A percentile compares a stretch with the other conserved stretches of the same genome.
phyloP scores from a whole-genome alignment of 202 grass and related monocot species.

The Carex sylvatica region DNA sequence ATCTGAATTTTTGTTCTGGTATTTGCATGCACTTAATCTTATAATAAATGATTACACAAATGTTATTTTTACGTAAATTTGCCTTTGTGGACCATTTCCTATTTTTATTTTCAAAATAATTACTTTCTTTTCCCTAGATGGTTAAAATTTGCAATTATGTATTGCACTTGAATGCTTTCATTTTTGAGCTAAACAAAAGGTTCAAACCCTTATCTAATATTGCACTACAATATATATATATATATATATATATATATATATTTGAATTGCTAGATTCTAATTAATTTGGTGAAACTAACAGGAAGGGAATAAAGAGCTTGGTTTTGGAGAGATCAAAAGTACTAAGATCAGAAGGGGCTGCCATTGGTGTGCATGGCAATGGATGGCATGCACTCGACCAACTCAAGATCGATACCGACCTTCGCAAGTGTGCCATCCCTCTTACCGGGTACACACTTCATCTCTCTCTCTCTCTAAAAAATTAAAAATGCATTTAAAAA shows the following conservation, averaged over 20 bases:
- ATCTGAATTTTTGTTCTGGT: no score
- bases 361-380: conserved; percentile 43
- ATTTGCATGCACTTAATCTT: background rate
- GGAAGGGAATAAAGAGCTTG: conserved; percentile 48
- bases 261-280: background rate
- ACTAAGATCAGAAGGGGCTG: conserved; percentile 31
- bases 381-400: conserved; percentile 49
- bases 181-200: no score
- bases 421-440: conserved; percentile 13
- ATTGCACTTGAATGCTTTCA: no score
- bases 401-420: conserved; percentile 30
- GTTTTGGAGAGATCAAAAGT: conserved; percentile 43
- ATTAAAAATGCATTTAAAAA: background rate
- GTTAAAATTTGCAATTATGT: no score
- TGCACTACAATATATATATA: no score
- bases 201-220: no score
- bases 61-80: no score
- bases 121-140: no score
- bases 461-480: background rate
- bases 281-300: conserved; percentile 18
- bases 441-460: conserved; percentile 9
- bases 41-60: no score
- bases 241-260: no score
- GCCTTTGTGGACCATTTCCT: no score
- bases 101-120: no score